Evolutionary conservation across 2,329 filamentous ascomycete genomes (phyloP), one percentile per base, ranked within the genome.

Genomic region (Ceratocystis papillata): DNA sequence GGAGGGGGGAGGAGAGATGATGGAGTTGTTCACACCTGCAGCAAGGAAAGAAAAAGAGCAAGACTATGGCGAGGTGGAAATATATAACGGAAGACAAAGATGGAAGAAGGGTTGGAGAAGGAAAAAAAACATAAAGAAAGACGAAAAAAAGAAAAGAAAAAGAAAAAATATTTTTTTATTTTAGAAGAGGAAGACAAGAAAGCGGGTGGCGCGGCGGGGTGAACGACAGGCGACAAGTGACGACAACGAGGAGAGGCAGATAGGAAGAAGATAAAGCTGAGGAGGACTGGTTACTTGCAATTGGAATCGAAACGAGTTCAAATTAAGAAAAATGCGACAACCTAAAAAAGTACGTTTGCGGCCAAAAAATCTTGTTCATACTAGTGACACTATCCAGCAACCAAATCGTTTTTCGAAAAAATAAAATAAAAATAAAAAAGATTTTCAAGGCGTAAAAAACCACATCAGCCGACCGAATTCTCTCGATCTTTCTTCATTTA

Each of bases 61-160:
- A 48, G n/a, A 22, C 46, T 48, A 48, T 33, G 28, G 28, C 55
- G 30, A 33, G 20, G 55, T 6, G 22, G 22, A 59, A 25, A 20
- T 28, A 59, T 28, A 59, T 25, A 61, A 33, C 30, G 5, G 33
- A 61, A 61, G 30, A n/a, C 57, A 20, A 20, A 22, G 44, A 46
- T 20, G 50, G 28, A 20, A 22, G 44, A 20, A 28, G 37, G 30
- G 62, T 33, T 48, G 62, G 33, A 64, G 20, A 46, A 64, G 15
- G 22, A 64, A 64, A 41, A 62, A 22, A 17, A 48, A 45, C n/a
- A n/a, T n/a, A 50, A n/a, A 37, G 57, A 30, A 33, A 61, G 30
- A n/a, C 17, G 10, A 59, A 12, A 33, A 59, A 28, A 25, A 45
- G 20, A 53, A 28, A 46, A 55, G 6, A n/a, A 63, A 63, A 41